Base-by-base conservation (phyloP, 1,284 basidiomycete genomes). In the Xerocomus cyaneibrunnescens region DNA sequence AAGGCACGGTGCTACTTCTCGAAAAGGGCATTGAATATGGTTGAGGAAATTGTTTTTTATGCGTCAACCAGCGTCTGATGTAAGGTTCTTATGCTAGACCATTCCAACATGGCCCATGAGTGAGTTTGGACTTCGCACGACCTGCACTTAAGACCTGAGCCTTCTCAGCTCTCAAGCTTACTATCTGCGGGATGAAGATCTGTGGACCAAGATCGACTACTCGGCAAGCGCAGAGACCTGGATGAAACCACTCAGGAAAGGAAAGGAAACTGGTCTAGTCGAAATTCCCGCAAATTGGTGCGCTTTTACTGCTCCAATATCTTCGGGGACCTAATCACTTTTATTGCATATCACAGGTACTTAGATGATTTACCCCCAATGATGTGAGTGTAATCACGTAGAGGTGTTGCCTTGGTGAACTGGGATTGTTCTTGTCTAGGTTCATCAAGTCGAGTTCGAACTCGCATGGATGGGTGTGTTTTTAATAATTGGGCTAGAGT, bases 1-100 rank as follows among this genome's bases (percentile, higher is more conserved):
- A 89, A 66, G 83, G 83, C 1, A 83, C 80, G 0, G 71, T 81
- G n/a, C 72, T 91, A 25, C 70, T 91, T 17, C 75, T 89, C 16
- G 81, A 86, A 21, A 86, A 87, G 61, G 89, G 89, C 0, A 84
- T 92, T 38, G 76, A 85, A 70, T 90, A 90, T 61, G 87, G 84
- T 84, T 5, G 42, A 47, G 45, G 2, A n/a, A 17, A 43, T 14
- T 5, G 27, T n/a, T 42, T 40, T 45, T 22, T 40, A 23, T 38
- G 31, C 22, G 6, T 14, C 27, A 10, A 22, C 2, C 16, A 14
- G 12, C 13, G 40, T 54, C 58, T 60, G 42, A 62, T 27, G 12
- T 14, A 0, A 36, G 32, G 14, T 22, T 17, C 17, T 30, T 45
- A 32, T 13, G n/a, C 17, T 43, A 83, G 83, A 85, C 61, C 85